Percentiles rank a stretch among this genome's conserved stretches.
These are phyloP conservation scores for Aspergillus sclerotiicarbonarius DNA, from an alignment of 495 filamentous ascomycete genomes.

Conservation along the genomic window DNA sequence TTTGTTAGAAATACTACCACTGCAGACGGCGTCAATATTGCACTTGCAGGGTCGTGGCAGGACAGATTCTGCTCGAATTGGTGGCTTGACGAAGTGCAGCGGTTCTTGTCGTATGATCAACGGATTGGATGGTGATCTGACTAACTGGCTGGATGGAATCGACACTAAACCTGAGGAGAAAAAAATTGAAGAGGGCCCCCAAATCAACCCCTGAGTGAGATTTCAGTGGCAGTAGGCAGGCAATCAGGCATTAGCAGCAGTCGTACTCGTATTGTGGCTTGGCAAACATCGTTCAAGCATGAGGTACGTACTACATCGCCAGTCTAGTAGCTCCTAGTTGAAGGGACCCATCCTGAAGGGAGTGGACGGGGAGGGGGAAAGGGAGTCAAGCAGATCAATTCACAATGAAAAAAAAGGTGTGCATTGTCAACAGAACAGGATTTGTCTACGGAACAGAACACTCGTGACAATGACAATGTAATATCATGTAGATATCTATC, in stretches of 20 bases:
- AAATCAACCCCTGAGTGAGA: slow-evolving; percentile 1
- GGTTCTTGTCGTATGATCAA: not conserved
- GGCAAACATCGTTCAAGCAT: not conserved
- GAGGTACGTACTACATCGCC: not conserved
- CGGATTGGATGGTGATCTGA: not conserved
- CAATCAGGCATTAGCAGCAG: not conserved
- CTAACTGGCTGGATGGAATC: too few relatives aligned
- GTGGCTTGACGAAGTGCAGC: not conserved
- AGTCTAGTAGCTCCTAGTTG: not conserved
- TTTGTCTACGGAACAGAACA: not conserved
- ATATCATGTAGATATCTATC: not conserved
- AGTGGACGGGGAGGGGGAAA: not conserved
- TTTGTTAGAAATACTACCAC: not conserved
- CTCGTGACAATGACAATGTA: not conserved
- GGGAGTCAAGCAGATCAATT: not conserved
- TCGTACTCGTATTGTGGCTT: slow-evolving; percentile 5
- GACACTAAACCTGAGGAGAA: not conserved
- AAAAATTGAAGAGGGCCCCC: not conserved
- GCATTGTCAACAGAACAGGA: not conserved
- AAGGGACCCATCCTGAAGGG: not conserved
- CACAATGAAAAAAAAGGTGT: not conserved
- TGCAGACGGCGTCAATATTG: not conserved
- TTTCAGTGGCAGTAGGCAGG: not conserved
- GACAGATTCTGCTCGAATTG: not conserved
- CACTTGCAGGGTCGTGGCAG: not conserved